Conservation (phyloP, 176 grass and related monocot genomes). For the Tuctoria greenei region DNA sequence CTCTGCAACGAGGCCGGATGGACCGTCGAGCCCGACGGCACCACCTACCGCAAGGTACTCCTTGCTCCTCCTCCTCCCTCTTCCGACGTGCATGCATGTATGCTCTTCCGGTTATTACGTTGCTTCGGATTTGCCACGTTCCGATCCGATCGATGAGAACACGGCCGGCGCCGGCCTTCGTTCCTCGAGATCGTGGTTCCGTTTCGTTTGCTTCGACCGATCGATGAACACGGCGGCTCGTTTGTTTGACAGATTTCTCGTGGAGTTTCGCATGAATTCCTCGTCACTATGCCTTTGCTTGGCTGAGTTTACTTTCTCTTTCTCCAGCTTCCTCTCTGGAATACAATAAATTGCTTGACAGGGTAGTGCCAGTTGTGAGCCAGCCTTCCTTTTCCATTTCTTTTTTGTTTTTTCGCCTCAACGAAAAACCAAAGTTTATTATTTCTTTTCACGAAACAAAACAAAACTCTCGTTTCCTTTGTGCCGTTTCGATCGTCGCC, state of each 20-base stretch:
- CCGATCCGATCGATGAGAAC: no score
- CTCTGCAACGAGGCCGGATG: conserved; percentile 83
- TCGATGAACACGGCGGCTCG: background rate
- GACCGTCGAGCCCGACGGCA: conserved; percentile 79
- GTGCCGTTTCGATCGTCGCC: background rate
- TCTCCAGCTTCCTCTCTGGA: no score
- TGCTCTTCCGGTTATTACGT: no score
- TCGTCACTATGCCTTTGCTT: background rate
- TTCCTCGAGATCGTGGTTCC: background rate
- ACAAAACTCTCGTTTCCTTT: background rate
- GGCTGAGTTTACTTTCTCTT: background rate
- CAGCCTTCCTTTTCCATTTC: background rate
- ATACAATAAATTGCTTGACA: background rate
- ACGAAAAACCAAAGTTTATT: background rate
- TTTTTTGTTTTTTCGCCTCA: background rate
- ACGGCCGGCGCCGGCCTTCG: no score
- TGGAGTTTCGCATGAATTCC: background rate
- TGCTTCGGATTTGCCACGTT: no score
- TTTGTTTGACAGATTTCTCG: background rate
- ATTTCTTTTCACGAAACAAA: background rate
- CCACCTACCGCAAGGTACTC: conserved; percentile 87
- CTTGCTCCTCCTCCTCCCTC: no score
- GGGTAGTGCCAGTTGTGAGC: background rate
- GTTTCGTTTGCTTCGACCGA: background rate
- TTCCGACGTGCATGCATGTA: no score